phyloP scores from a whole-genome alignment of 2,329 filamentous ascomycete genomes.

The Trichoderma sp. region DNA sequence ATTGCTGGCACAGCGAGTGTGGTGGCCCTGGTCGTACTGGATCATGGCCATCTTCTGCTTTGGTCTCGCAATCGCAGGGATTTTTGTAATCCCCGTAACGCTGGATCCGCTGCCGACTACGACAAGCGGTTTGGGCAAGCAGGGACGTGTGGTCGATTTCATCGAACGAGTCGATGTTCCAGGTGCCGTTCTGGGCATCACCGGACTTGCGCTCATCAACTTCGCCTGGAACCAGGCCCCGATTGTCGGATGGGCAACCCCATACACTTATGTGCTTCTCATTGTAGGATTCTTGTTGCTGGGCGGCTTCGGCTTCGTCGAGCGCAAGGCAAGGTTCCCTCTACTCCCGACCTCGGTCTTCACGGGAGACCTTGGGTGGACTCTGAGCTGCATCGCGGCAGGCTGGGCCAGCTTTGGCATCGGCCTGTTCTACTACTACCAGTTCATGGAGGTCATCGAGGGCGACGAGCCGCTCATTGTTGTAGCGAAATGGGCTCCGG shows the following conservation, averaged over 20 bases:
- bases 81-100: constrained; percentile 38
- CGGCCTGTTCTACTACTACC: constrained; percentile 51
- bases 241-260: constrained; percentile 55
- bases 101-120: constrained; percentile 7
- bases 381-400: constrained; percentile 52
- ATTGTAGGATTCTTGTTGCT: constrained; percentile 58
- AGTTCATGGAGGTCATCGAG: constrained; percentile 48
- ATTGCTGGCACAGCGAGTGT: constrained; percentile 33
- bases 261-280: constrained; percentile 56
- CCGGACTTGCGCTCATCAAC: constrained; percentile 59
- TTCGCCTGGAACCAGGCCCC: constrained; percentile 66
- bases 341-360: constrained; percentile 14
- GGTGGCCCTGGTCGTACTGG: constrained; percentile 52
- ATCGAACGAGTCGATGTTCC: constrained; percentile 39
- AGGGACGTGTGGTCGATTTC: constrained; percentile 18
- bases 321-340: constrained; percentile 36
- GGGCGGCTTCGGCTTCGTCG: constrained; percentile 56
- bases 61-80: constrained; percentile 35
- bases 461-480: constrained; percentile 46
- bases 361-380: constrained; percentile 42
- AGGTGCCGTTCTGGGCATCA: constrained; percentile 48
- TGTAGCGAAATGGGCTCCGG: constrained; percentile 41
- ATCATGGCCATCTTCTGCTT: constrained; percentile 38
- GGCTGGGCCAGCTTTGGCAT: constrained; percentile 55
- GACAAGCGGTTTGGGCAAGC: constrained; percentile 1